Base-by-base conservation (phyloP, 2,329 filamentous ascomycete genomes). In the Aureobasidium sp. region DNA sequence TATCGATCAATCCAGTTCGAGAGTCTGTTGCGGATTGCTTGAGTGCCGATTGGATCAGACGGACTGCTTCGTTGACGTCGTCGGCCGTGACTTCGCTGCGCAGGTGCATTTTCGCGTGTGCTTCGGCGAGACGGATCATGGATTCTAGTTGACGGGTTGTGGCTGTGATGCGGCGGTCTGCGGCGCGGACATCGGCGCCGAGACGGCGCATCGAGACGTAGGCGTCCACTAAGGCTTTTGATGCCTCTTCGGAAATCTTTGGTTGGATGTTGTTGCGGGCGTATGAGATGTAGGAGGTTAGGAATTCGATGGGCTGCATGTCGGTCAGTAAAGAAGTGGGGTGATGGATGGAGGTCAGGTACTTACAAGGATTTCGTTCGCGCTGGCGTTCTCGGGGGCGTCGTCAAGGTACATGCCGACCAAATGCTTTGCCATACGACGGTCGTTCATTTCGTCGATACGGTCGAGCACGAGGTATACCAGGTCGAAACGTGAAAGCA, bases 341-440 rank as follows among this genome's bases (percentile, higher is more conserved):
- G 15, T 15, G 43, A 27, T 1, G 15, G 40, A 31, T 38, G 45
- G 9, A 11, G 4, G 60, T 29, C 37, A 43, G 37, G 40, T 23
- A 78, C 87, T 80, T 81, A 91, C 88, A 64, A 96, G 76, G 63
- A 97, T 87, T 69, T 97, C 94, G 33, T 86, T 80, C 50, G 77
- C 79, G 37, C 85, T 84, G 0, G 89, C 94, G 62, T 92, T 92
- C 29, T 96, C 89, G 1, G 94, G 95, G 43, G 84, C 88, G 70
- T 99, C 94, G 73, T 99, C 94, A 25, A 99, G 81, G 70, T 99
- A 99, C 86, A 99, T 95, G 60, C 90, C 90, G 33, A 99, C 84
- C 68, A 99, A 77, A 79, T 99, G 94, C 70, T 92, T 88, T 13
- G 94, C 94, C 60, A 99, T 79, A 46, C 90, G 86, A 64, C 92